Evolutionary conservation across 345 rosid species (phyloP), one percentile per base, ranked within the genome.

Genomic region (Camelina laxa): DNA sequence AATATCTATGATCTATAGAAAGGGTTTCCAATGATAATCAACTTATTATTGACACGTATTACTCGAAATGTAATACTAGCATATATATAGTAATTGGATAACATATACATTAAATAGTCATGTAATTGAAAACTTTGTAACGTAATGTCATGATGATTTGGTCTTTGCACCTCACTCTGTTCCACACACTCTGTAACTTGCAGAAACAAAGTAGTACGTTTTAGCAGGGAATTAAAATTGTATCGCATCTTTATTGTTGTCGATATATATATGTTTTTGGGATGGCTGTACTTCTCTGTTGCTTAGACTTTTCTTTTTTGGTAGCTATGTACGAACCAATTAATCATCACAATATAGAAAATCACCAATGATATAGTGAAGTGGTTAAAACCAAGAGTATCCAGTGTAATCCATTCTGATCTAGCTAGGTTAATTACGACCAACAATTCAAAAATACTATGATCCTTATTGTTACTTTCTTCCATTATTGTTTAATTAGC

Each of bases 21-120:
- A 31, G 72, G 72, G 67, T 50, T 60, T 75, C 68, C 48, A 68
- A 31, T 60, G 79, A 70, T 75, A 68, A 60, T 60, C 55, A 55
- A 75, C 62, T 60, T 51, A 75, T 76, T 55, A 48, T 55, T 36
- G 53, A 70, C 70, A 69, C 65, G 59, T 76, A 27, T 75, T 31
- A 60, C 49, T 68, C n/a, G 5, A 27, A 59, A 67, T 38, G 59
- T 17, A 10, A 6, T 56, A 5, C 15, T 64, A 30, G 45, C 55
- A 31, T 39, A 53, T 42, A 33, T 41, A 63, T 42, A n/a, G n/a
- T 54, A 63, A 31, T 27, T 22, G 38, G 21, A 65, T 65, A 33
- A 11, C 36, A 9, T 39, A 10, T 39, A 55, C n/a, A 53, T 42
- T 45, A 45, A 3, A 0, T 39, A 50, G 27, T 60, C 47, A 24